Evolutionary conservation across 345 rosid species (phyloP), one percentile per base, ranked within the genome.

Genomic region (Cochlearia excelsa): DNA sequence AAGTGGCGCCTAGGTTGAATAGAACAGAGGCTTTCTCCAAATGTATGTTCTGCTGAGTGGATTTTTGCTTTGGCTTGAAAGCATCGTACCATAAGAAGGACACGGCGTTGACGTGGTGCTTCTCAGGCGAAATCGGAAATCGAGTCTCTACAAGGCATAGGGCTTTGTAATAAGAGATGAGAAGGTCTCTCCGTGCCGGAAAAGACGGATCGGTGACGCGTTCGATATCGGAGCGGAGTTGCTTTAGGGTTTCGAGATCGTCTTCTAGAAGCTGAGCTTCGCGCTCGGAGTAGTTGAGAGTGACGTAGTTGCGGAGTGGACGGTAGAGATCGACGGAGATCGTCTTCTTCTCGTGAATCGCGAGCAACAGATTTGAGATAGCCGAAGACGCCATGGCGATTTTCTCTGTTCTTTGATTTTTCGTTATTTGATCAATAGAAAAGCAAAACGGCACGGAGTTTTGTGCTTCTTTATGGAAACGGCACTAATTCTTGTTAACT

Each of bases 201-300:
- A 84, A 94, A 53, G 92, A 81, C 0, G 94, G 90, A 37, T 92
- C 91, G 52, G 90, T 43, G 5, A 70, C 76, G 56, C 95, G 85
- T 73, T 89, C 99, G 8, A 87, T 53, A 69, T 85, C 89, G 64
- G 92, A 83, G 64, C 99, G 97, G 72, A 83, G 78, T 31, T 80
- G 75, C 37, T 77, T 89, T 11, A 93, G 69, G 53, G 83, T 77
- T 29, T 83, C 80, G 40, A 93, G 95, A 65, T 93, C 99, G 77
- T 93, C 99, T 30, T 89, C 99, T 26, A 93, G 81, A 76, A 83
- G 85, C 67, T 85, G 79, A 34, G 99, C 99, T 51, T 93, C 95
- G 61, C 97, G 99, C 63, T 93, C 99, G 38, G 97, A 89, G 92
- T 89, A 93, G 65, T 62, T 54, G 75, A 73, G 69, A 66, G 78